These are phyloP conservation scores for Fraxinus anomala DNA, from an alignment of 257 asterid genomes.

Conservation along the genomic window DNA sequence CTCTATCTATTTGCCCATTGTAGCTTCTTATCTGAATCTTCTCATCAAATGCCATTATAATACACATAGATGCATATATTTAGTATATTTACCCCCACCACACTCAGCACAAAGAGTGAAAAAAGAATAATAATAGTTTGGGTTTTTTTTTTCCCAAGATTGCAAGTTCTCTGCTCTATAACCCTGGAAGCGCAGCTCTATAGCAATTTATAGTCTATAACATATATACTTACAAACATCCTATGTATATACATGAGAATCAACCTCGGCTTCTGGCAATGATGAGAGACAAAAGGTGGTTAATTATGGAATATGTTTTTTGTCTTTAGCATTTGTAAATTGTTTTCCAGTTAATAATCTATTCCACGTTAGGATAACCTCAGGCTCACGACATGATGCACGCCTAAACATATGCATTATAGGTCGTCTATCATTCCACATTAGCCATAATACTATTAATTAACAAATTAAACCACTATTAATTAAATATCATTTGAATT, in stretches of 20 bases:
- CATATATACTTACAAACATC: not conserved
- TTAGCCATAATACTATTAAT: constrained; percentile 7
- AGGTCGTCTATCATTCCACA: constrained; percentile 5
- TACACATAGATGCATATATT: not conserved
- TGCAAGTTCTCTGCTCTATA: not conserved
- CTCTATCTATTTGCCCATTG: constrained; percentile 32
- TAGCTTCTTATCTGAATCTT: constrained; percentile 41
- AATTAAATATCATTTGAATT: not conserved
- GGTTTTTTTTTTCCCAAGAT: not conserved
- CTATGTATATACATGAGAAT: not conserved
- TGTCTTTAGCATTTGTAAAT: constrained; percentile 21
- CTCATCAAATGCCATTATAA: constrained; percentile 21
- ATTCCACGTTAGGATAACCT: constrained; percentile 39
- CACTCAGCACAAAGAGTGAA: not conserved
- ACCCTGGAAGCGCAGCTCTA: not conserved
- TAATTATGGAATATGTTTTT: constrained; percentile 22
- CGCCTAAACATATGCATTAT: constrained; percentile 27
- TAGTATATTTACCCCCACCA: not conserved
- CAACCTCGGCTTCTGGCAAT: constrained; percentile 17
- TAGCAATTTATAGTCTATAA: not conserved
- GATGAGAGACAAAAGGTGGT: constrained; percentile 27
- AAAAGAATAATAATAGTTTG: not conserved
- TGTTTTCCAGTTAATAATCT: not conserved
- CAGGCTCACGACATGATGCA: constrained; percentile 41
- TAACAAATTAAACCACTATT: not conserved